A percentile compares a stretch with the other conserved stretches of the same genome.
phyloP scores from a whole-genome alignment of 2,329 filamentous ascomycete species.

The Fusarium sp. region DNA sequence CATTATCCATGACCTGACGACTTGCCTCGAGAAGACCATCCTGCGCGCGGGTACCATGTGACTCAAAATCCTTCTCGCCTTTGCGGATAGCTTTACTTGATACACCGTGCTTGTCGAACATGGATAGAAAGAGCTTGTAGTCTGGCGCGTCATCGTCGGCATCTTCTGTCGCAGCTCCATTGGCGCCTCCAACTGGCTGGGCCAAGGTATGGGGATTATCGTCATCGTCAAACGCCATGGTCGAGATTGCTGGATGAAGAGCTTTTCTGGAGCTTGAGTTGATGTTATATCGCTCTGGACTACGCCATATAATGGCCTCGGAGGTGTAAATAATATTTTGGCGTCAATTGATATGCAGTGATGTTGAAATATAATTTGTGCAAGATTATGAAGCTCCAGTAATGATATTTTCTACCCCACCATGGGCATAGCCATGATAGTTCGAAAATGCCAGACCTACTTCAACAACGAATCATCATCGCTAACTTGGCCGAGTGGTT shows the following conservation, averaged over 20 bases:
- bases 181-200: slow-evolving; percentile 39
- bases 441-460: accelerated
- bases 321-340: neutral
- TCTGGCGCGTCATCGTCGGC: slow-evolving; percentile 87
- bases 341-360: slow-evolving; percentile 9
- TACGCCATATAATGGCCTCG: neutral
- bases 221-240: slow-evolving; percentile 62
- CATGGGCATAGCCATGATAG: accelerated
- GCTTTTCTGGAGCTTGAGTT: neutral
- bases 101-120: slow-evolving; percentile 64
- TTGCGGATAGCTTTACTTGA: slow-evolving; percentile 81
- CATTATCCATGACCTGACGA: slow-evolving; percentile 88
- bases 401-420: slow-evolving; percentile 17
- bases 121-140: slow-evolving; percentile 77
- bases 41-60: slow-evolving; percentile 88
- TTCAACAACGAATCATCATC: slow-evolving; percentile 34
- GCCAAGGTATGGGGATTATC: slow-evolving; percentile 53
- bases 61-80: slow-evolving; percentile 97
- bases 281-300: neutral
- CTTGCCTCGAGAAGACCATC: slow-evolving; percentile 82
- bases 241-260: neutral
- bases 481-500: slow-evolving; percentile 47
- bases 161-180: slow-evolving; percentile 61
- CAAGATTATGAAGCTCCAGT: slow-evolving; percentile 40
- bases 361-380: slow-evolving; percentile 39